phyloP scores from a whole-genome alignment of 495 filamentous ascomycete genomes.

The Neurospora cerealis region DNA sequence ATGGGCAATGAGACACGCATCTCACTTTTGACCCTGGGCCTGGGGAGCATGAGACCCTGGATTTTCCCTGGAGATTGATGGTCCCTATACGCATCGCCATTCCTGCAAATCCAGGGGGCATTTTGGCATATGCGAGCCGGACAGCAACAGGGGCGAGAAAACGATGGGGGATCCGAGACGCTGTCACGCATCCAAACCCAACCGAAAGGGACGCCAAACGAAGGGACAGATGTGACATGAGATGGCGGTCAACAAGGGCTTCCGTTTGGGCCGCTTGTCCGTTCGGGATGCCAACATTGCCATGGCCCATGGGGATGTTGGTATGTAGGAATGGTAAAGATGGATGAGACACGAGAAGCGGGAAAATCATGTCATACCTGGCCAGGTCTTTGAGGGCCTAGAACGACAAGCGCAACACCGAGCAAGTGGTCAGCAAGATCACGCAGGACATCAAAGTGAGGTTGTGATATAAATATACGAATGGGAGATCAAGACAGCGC shows the following conservation, averaged over 20 bases:
- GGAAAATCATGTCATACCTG: slow-evolving; percentile 29
- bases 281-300: not conserved
- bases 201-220: not conserved
- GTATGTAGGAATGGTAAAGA: slow-evolving; percentile 2
- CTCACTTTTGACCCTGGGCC: not conserved
- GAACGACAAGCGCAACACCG: slow-evolving; percentile 4
- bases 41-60: not conserved
- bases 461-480: not conserved
- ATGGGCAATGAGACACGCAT: not conserved
- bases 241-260: not conserved
- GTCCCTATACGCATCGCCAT: not conserved
- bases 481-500: not conserved
- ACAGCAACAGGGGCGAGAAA: not conserved
- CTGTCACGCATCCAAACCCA: not conserved
- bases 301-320: not conserved
- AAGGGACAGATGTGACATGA: not conserved
- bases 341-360: slow-evolving; percentile 3
- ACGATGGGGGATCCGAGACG: not conserved
- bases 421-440: slow-evolving; percentile 2
- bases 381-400: slow-evolving; percentile 39
- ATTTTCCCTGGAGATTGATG: not conserved
- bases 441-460: not conserved
- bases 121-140: not conserved
- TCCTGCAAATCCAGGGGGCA: not conserved
- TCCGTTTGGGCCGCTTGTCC: not conserved